Base-by-base conservation (phyloP, 176 grass and related monocot genomes). In the Paspalum vaginatum region DNA sequence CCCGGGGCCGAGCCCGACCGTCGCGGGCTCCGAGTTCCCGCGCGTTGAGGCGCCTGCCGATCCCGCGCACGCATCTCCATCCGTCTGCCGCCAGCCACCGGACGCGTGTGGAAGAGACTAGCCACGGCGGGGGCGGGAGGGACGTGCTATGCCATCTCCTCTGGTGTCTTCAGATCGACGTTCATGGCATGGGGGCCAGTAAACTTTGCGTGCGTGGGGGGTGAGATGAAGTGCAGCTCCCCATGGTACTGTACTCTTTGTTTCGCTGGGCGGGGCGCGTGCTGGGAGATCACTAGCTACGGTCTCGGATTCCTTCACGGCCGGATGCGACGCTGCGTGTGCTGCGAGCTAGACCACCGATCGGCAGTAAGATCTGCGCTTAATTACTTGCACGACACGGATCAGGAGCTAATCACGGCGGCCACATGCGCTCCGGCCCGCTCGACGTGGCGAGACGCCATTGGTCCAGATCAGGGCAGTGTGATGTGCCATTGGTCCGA, bases 231-330 rank as follows among this genome's bases (percentile, higher is more conserved):
- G 47, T 75, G 68, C 81, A 18, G 21, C 76, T 84, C 17, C 52
- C 68, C 8, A 60, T 46, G 39, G 41, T 18, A 26, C 47, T 17
- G 13, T 43, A 25, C 57, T 11, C 8, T 24, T 25, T 27, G 27
- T 14, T 61, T 12, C 32, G 32, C 32, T 32, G 42, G 3, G 5
- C 41, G 65, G 78, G 86, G 86, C 61, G 55, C 62, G 46, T 68
- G 24, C 4, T 2, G 61, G 14, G 62, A 80, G 82, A 64, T 76
- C 51, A 9, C 75, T 79, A 74, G 81, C 86, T 22, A 17, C 8
- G n/a, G 42, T 88, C 67, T 79, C 27, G n/a, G 75, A 84, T 88
- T 88, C 81, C 21, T 66, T 67, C 10, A 5, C 17, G 41, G n/a
- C n/a, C n/a, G n/a, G 18, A 53, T 70, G 22, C 60, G 44, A 2